Evolutionary conservation across 345 rosid species (phyloP).

Genomic region (Dipteronia dyeriana): DNA sequence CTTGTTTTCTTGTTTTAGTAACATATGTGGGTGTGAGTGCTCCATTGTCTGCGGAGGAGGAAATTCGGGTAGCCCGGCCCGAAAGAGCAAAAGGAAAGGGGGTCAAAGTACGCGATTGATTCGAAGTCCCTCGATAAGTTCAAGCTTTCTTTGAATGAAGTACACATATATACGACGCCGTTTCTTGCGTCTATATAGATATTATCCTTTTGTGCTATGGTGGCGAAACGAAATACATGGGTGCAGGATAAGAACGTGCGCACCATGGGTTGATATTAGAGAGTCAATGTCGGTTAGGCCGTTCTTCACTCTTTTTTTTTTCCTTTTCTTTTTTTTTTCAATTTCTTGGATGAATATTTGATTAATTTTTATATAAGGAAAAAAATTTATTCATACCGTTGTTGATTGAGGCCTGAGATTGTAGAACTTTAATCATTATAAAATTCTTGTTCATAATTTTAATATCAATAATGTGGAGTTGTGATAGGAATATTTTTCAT

Average conservation of each 20-base stretch:
- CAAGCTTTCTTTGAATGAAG: conserved; percentile 27
- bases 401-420: neutral
- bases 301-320: neutral
- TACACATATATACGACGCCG: neutral
- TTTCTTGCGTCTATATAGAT: neutral
- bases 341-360: neutral
- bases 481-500: neutral
- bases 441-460: neutral
- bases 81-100: conserved; percentile 19
- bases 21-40: conserved; percentile 66
- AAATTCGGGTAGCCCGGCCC: conserved; percentile 8
- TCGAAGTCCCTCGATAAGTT: conserved; percentile 33
- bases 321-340: neutral
- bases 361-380: neutral
- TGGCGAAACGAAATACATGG: neutral
- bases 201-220: neutral
- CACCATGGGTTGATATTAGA: conserved; percentile 3
- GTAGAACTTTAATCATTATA: conserved; percentile 2
- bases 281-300: conserved; percentile 14
- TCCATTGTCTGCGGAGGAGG: conserved; percentile 63
- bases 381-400: neutral
- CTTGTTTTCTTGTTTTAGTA: conserved; percentile 69
- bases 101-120: conserved; percentile 17
- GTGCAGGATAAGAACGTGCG: conserved; percentile 2
- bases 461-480: neutral